Percentiles rank a stretch among this genome's conserved stretches.
Conservation (phyloP, 2,329 filamentous ascomycete genomes). For the Seiridium cupressi region DNA sequence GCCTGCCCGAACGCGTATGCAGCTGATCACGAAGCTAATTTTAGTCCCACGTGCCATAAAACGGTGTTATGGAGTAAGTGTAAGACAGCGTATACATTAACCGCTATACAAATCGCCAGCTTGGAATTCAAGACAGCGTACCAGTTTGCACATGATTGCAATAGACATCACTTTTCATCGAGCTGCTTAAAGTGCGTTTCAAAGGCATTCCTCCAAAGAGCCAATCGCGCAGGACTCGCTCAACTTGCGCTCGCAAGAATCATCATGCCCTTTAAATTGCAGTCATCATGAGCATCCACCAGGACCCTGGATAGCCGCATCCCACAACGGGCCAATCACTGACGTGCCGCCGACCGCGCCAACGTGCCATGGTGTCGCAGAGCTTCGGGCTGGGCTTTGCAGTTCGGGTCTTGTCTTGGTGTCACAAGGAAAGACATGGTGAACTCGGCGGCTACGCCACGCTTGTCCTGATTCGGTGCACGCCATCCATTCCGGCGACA, state of each 20-base stretch:
- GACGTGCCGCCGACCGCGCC: not conserved
- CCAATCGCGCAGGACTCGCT: not conserved
- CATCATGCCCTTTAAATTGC: not conserved
- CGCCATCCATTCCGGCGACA: too few species aligned
- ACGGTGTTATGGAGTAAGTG: not conserved
- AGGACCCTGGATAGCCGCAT: constrained; percentile 10
- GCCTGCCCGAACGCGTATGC: not conserved
- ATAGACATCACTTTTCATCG: too few species aligned
- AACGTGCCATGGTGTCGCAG: too few species aligned
- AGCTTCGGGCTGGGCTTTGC: not conserved
- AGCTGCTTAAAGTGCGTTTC: too few species aligned
- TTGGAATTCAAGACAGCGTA: too few species aligned
- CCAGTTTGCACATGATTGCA: too few species aligned
- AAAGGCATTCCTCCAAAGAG: too few species aligned
- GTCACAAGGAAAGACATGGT: not conserved
- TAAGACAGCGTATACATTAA: too few species aligned
- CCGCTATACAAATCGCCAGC: too few species aligned
- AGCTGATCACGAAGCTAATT: not conserved
- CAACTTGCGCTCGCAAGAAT: not conserved
- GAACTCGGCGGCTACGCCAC: not conserved
- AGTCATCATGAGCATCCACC: not conserved
- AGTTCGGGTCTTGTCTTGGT: not conserved
- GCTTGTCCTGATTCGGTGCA: not conserved
- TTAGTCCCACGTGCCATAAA: constrained; percentile 3
- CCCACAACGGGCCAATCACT: constrained; percentile 1